Evolutionary conservation across 371 early-diverging fungal genomes (phyloP).

Genomic region (Apophysomyces elegans): DNA sequence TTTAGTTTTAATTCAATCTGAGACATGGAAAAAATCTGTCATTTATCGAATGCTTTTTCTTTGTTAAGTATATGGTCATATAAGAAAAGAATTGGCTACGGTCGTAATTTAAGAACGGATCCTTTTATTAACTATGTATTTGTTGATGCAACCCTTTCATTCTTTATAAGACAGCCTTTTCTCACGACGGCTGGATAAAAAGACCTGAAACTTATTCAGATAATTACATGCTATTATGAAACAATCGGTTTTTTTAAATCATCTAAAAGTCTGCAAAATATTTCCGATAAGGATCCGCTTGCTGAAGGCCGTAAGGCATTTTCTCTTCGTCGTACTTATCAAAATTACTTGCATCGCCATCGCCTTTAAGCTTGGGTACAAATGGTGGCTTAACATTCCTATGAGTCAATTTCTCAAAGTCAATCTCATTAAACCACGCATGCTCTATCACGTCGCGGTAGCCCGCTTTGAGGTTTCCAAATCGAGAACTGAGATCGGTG

Average conservation of each 20-base stretch:
- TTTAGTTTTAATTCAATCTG: conserved; percentile 3
- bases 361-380: conserved; percentile 76
- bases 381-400: conserved; percentile 86
- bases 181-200: too few species aligned
- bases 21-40: conserved; percentile 1
- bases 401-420: conserved; percentile 80
- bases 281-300: conserved; percentile 30
- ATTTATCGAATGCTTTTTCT: background rate
- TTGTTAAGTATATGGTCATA: background rate
- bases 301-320: conserved; percentile 51
- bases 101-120: too few species aligned
- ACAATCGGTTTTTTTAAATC: conserved; percentile 3
- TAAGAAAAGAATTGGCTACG: background rate
- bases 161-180: too few species aligned
- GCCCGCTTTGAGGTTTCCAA: conserved; percentile 88
- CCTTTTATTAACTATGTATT: too few species aligned
- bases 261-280: conserved; percentile 36
- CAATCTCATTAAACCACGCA: conserved; percentile 92
- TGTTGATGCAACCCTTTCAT: too few species aligned
- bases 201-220: background rate
- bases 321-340: conserved; percentile 85
- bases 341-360: conserved; percentile 92
- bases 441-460: conserved; percentile 88
- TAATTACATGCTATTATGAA: background rate
- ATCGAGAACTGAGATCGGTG: conserved; percentile 84